Percentiles rank a stretch among this genome's conserved stretches.
phyloP scores from a whole-genome alignment of 176 grass and related monocot genomes.

The Areca catechu region DNA sequence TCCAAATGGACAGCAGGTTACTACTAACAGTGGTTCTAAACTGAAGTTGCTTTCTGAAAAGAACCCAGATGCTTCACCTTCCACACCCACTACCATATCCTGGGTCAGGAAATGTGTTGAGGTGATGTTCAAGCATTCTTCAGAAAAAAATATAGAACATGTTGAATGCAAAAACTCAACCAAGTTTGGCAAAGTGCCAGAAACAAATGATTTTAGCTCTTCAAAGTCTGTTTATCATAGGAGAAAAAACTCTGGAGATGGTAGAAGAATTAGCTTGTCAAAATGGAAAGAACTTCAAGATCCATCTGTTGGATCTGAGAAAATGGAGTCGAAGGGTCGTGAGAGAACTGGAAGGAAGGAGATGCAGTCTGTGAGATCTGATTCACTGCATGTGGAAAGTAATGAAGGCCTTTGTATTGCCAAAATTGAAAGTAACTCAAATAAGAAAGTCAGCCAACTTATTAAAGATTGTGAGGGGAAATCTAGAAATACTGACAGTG shows the following conservation, averaged over 20 bases:
- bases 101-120: constrained; percentile 73
- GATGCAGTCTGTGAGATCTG: not conserved
- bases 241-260: not conserved
- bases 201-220: constrained; percentile 1
- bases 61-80: constrained; percentile 30
- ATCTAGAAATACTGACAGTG: not conserved
- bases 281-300: not conserved
- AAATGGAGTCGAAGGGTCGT: not conserved
- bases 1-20: not conserved
- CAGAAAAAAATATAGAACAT: constrained; percentile 23
- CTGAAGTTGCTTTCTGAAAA: constrained; percentile 29
- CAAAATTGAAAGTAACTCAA: not conserved
- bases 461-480: constrained; percentile 14
- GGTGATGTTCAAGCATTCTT: constrained; percentile 66
- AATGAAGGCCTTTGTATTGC: not conserved
- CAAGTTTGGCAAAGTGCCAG: constrained; percentile 16
- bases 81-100: constrained; percentile 42
- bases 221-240: not conserved
- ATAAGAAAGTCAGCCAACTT: not conserved
- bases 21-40: constrained; percentile 9
- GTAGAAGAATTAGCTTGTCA: not conserved
- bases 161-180: constrained; percentile 11
- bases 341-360: not conserved
- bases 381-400: not conserved
- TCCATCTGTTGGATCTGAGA: not conserved